phyloP scores from a whole-genome alignment of 1,139 yeast genomes.

The Blastobotrys niveus region DNA sequence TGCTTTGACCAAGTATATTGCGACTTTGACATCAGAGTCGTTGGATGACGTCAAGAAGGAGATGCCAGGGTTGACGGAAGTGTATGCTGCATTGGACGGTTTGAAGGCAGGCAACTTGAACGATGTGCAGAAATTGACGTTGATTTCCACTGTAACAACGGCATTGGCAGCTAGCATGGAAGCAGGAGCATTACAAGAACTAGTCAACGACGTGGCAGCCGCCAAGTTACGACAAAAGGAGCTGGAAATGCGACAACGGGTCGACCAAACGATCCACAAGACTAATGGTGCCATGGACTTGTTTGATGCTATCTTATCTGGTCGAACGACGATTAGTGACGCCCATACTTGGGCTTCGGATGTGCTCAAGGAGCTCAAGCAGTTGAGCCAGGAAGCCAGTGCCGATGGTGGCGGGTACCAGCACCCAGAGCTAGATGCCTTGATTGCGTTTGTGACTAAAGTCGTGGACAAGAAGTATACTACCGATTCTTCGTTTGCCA shows the following conservation, averaged over 20 bases:
- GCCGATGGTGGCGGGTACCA: background rate
- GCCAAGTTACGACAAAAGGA: background rate
- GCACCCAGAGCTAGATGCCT: conserved; percentile 3
- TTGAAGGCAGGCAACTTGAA: background rate
- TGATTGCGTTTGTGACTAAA: conserved; percentile 1
- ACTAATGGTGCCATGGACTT: conserved; percentile 1
- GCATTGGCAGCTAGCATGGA: background rate
- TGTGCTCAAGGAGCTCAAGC: background rate
- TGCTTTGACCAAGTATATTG: background rate
- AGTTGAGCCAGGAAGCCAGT: background rate
- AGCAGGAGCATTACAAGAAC: background rate
- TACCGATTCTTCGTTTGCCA: background rate
- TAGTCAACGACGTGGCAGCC: background rate
- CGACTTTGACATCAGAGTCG: background rate
- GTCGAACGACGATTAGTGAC: background rate
- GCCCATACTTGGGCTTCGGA: background rate
- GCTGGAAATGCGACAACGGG: background rate
- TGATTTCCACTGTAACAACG: background rate
- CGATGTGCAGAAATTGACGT: background rate
- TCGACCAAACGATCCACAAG: conserved; percentile 1
- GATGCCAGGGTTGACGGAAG: background rate
- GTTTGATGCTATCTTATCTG: conserved; percentile 2
- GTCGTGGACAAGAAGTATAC: background rate
- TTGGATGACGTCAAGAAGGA: background rate
- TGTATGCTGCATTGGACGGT: conserved; percentile 1